A percentile compares a stretch with the other conserved stretches of the same genome.
Conservation (phyloP, 1,139 yeast species). For the Hemisphaericaspora xylofermentans region DNA sequence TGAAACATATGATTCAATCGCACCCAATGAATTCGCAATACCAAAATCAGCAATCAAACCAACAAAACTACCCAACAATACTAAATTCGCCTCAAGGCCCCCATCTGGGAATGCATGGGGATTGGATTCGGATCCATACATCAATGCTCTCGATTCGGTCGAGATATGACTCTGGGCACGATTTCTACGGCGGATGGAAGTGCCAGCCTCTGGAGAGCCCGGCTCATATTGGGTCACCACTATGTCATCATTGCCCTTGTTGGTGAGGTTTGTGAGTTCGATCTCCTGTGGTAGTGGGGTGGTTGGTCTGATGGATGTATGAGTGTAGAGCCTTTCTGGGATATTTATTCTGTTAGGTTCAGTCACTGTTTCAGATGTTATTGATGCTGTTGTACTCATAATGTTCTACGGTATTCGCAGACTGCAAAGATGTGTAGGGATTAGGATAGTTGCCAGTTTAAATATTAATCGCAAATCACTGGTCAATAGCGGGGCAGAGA, state of each 20-base stretch:
- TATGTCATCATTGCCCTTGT: neutral
- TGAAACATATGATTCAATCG: conserved; percentile 57
- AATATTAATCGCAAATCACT: too few relatives aligned
- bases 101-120: conserved; percentile 59
- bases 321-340: neutral
- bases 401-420: too few relatives aligned
- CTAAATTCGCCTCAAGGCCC: conserved; percentile 55
- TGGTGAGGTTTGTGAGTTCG: neutral
- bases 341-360: neutral
- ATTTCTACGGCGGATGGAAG: neutral
- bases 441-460: too few relatives aligned
- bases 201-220: neutral
- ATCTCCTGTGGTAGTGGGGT: neutral
- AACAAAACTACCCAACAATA: conserved; percentile 60
- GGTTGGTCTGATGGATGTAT: neutral
- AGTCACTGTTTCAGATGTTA: neutral
- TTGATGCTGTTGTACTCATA: too few relatives aligned
- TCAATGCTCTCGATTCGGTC: conserved; percentile 14
- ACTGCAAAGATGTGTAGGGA: too few relatives aligned
- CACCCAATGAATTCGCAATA: conserved; percentile 57
- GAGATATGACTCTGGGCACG: neutral
- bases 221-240: neutral
- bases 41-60: conserved; percentile 66
- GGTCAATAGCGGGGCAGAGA: too few relatives aligned
- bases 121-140: conserved; percentile 26